Percentiles rank a stretch among this genome's conserved stretches.
Conservation (phyloP, 1,284 basidiomycete species). For the Leccinum idahoense region DNA sequence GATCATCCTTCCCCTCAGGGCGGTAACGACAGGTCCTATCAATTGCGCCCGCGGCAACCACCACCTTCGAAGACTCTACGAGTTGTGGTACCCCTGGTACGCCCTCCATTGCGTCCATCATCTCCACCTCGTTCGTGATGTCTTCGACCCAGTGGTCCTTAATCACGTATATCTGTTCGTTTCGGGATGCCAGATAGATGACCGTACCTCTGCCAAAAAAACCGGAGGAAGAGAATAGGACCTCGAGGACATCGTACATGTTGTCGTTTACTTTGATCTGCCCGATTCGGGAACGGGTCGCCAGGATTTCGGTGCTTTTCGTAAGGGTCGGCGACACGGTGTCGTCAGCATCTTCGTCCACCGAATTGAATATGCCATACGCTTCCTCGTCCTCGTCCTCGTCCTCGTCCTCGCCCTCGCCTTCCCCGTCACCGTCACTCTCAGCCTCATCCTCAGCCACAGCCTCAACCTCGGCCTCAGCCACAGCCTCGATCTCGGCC, state of each 20-base stretch:
- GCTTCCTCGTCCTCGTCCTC: neutral
- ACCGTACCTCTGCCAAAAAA: neutral
- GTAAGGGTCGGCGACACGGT: neutral
- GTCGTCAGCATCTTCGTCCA: neutral
- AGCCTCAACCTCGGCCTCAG: too few relatives aligned
- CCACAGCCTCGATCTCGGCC: too few relatives aligned
- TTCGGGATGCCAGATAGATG: neutral
- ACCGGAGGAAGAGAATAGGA: neutral
- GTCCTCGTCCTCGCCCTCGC: neutral
- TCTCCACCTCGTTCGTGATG: neutral
- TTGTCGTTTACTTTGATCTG: neutral
- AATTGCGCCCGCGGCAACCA: neutral
- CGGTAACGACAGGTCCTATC: neutral
- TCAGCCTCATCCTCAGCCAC: too few relatives aligned
- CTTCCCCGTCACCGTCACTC: too few relatives aligned
- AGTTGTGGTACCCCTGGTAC: neutral
- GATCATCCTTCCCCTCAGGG: neutral
- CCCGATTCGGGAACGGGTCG: neutral
- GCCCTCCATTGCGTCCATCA: neutral
- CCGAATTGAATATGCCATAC: neutral
- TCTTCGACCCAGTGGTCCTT: neutral
- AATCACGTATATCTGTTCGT: neutral
- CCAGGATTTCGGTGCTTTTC: neutral
- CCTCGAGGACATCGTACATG: neutral
- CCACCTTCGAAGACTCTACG: neutral